These are phyloP conservation scores for Pseudogymnoascus sp. DNA, from an alignment of 2,329 filamentous ascomycete genomes.

Conservation along the genomic window DNA sequence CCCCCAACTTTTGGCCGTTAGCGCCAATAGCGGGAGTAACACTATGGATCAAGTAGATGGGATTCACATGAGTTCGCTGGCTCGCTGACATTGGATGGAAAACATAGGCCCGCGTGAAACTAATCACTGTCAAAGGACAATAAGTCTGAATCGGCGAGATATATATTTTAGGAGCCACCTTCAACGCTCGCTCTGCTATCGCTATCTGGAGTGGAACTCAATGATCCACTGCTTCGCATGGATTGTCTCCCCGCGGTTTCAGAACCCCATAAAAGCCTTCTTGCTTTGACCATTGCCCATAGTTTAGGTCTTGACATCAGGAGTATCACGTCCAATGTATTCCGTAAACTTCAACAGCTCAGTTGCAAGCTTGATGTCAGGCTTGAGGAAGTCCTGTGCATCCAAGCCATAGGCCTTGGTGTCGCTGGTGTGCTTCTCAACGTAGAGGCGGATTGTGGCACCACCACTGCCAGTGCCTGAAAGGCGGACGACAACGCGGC, in stretches of 20 bases:
- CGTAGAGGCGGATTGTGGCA: constrained; percentile 92
- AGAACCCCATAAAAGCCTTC: not conserved
- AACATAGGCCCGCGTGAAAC: not conserved
- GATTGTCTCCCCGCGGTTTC: not conserved
- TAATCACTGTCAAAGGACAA: not conserved
- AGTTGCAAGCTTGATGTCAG: constrained; percentile 78
- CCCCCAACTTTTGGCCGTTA: not conserved
- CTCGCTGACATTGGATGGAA: not conserved
- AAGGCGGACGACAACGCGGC: constrained; percentile 87
- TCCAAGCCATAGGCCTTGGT: constrained; percentile 68
- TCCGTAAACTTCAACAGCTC: constrained; percentile 87
- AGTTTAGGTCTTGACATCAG: constrained; percentile 75
- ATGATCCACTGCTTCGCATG: not conserved
- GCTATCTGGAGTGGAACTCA: not conserved
- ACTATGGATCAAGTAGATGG: not conserved
- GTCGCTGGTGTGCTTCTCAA: constrained; percentile 90
- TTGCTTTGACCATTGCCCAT: not conserved
- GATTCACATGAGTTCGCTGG: not conserved
- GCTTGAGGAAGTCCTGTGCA: constrained; percentile 88
- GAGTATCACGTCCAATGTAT: constrained; percentile 83
- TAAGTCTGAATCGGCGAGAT: not conserved
- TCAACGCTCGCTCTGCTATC: not conserved
- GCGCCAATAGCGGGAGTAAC: not conserved
- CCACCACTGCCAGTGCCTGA: constrained; percentile 93
- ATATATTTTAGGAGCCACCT: not conserved